A percentile compares a stretch with the other conserved stretches of the same genome.
These are phyloP conservation scores for Reticulascus tulasneorum DNA, from an alignment of 2,329 filamentous ascomycete species.

Conservation along the genomic window DNA sequence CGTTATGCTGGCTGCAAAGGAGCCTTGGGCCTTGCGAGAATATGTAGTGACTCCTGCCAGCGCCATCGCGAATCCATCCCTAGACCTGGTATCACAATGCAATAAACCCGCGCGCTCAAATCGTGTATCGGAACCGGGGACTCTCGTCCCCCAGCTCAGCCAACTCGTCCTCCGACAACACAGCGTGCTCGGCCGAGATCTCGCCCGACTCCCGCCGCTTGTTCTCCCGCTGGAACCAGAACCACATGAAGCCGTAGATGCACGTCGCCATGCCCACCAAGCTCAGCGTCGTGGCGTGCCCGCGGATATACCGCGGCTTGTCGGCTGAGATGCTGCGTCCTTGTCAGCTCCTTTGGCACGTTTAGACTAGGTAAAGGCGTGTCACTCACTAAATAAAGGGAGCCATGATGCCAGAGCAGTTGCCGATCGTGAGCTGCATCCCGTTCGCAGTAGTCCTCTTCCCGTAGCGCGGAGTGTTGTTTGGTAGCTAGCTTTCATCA, in stretches of 20 bases:
- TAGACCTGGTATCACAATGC: too few relatives aligned
- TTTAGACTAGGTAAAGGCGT: too few relatives aligned
- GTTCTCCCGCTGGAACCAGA: conserved; percentile 39
- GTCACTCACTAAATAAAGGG: conserved; percentile 12
- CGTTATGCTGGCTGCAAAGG: too few relatives aligned
- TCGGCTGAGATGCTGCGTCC: conserved; percentile 37
- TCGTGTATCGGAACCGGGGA: conserved; percentile 44
- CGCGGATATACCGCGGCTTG: conserved; percentile 54
- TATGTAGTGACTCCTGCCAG: too few relatives aligned
- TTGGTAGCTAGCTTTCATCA: conserved; percentile 36
- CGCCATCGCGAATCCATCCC: too few relatives aligned
- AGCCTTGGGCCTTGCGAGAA: too few relatives aligned
- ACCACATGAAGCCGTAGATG: conserved; percentile 32
- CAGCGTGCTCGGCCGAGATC: conserved; percentile 33
- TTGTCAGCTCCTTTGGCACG: background rate
- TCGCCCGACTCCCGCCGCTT: conserved; percentile 34
- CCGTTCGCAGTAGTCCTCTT: conserved; percentile 71
- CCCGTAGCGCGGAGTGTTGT: conserved; percentile 68
- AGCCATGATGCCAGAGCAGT: conserved; percentile 57
- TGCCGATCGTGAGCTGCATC: conserved; percentile 67
- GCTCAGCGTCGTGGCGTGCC: conserved; percentile 48
- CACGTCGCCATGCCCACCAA: conserved; percentile 15
- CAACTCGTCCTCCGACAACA: conserved; percentile 42
- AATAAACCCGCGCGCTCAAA: too few relatives aligned
- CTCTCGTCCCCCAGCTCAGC: conserved; percentile 50